Percentiles rank a stretch among this genome's conserved stretches.
These are phyloP conservation scores for Fusarium nelsonii DNA, from an alignment of 2,329 filamentous ascomycete genomes.

Conservation along the genomic window DNA sequence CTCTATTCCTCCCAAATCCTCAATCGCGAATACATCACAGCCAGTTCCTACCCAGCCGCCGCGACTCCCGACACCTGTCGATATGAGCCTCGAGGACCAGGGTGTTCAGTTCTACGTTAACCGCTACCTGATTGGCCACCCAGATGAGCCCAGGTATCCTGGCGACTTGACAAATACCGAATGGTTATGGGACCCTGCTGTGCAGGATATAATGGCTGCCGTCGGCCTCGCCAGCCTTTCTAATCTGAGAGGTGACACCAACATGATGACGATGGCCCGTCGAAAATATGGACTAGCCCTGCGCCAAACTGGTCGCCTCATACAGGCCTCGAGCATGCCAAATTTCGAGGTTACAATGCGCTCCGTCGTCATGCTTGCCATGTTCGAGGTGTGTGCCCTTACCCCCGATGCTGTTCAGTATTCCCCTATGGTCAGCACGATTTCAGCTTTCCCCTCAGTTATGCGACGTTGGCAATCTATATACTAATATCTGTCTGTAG, in stretches of 20 bases:
- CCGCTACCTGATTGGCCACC: constrained; percentile 64
- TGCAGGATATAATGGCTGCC: constrained; percentile 66
- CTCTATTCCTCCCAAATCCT: constrained; percentile 12
- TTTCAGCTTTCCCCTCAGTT: constrained; percentile 13
- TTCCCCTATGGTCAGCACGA: constrained; percentile 27
- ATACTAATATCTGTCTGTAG: constrained; percentile 47
- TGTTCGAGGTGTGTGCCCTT: constrained; percentile 67
- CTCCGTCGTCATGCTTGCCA: constrained; percentile 68
- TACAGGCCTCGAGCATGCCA: constrained; percentile 52
- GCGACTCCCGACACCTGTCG: constrained; percentile 51
- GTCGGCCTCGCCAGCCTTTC: constrained; percentile 70
- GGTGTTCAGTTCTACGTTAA: constrained; percentile 65
- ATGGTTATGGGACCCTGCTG: constrained; percentile 56
- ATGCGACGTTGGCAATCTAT: not conserved
- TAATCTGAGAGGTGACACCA: constrained; percentile 62
- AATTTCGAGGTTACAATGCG: constrained; percentile 62
- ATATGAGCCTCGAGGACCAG: constrained; percentile 59
- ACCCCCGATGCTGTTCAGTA: constrained; percentile 9
- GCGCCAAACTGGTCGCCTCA: constrained; percentile 58
- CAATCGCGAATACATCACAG: constrained; percentile 1
- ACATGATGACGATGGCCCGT: constrained; percentile 61
- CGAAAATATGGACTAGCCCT: constrained; percentile 68
- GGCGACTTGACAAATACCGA: constrained; percentile 54
- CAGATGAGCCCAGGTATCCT: constrained; percentile 60
- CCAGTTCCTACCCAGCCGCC: constrained; percentile 13